Evolutionary conservation across 192 early-diverging fungal genomes (phyloP), one percentile per base, ranked within the genome.

Genomic region (Coemansia sp.): DNA sequence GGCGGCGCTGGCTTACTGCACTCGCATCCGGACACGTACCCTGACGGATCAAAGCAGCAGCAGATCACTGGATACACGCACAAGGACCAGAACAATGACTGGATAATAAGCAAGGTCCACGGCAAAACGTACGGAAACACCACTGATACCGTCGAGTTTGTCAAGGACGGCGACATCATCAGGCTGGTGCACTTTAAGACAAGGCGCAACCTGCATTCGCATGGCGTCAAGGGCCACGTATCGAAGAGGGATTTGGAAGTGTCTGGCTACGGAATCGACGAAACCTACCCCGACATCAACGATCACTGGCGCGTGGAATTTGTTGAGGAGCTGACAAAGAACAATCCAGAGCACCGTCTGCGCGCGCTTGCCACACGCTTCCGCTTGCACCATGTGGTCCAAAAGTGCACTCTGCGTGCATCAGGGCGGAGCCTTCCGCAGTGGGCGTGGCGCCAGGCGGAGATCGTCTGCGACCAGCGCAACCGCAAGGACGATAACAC

Each of bases 401-500:
- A 89, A 21, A 88, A 89, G 45, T 99, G 98, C 69, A 77, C 90
- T 23, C 81, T 99, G 62, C 85, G 90, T 5, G 87, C 93, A 6
- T 80, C 88, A 36, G 89, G 90, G 33, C 87, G 86, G n/a, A 77
- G 83, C 45, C 85, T 98, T 35, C 98, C 98, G 12, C 87, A 97
- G 76, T 99, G 98, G 98, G 98, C 95, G 21, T 98, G 93, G 86
- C 90, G 87, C 71, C 98, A 99, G 85, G 83, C 87, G 18, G 98
- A 98, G 69, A 92, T 97, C 10, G 85, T 86, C 16, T 99, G 96
- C 81, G 92, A 97, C 64, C 87, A 89, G 64, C 77, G 84, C 35
- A 85, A 84, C 64, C 71, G 84, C 24, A 64, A 84, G 20, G 89
- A 89, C 56, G 80, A 86, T n/a, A 84, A 88, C 56, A 89, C 91